phyloP scores from a whole-genome alignment of 140 eudicot genomes.

The Cichorium intybus region DNA sequence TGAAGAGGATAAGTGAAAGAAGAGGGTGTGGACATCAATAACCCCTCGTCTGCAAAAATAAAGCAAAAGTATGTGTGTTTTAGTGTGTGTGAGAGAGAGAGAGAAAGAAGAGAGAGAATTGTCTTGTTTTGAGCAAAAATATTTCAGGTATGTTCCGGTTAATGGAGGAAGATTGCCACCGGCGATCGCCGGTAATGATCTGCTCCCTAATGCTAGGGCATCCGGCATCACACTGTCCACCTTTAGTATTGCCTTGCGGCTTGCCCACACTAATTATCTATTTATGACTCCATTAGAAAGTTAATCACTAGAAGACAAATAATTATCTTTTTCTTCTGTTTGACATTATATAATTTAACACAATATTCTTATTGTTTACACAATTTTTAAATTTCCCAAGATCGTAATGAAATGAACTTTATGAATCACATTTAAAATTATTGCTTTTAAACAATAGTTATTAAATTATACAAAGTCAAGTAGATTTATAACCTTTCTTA shows the following conservation, averaged over 20 bases:
- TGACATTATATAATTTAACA: too few species aligned
- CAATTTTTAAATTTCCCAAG: background rate
- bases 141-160: slow-evolving; percentile 39
- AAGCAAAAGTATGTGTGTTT: slow-evolving; percentile 22
- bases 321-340: background rate
- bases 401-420: background rate
- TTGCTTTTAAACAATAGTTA: too few species aligned
- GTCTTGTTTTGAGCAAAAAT: slow-evolving; percentile 38
- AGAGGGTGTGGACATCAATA: slow-evolving; percentile 79
- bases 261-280: background rate
- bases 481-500: too few species aligned
- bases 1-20: slow-evolving; percentile 66
- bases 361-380: background rate
- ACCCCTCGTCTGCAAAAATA: slow-evolving; percentile 42
- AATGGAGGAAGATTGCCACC: slow-evolving; percentile 33
- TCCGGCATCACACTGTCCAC: slow-evolving; percentile 32
- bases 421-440: background rate
- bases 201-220: slow-evolving; percentile 45
- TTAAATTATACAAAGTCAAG: too few species aligned
- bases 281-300: background rate
- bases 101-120: slow-evolving; percentile 11
- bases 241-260: background rate
- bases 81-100: slow-evolving; percentile 17
- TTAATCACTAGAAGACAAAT: slow-evolving; percentile 16
- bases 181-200: slow-evolving; percentile 31